phyloP scores from a whole-genome alignment of 495 filamentous ascomycete species.

The Sordaria brevicollis region DNA sequence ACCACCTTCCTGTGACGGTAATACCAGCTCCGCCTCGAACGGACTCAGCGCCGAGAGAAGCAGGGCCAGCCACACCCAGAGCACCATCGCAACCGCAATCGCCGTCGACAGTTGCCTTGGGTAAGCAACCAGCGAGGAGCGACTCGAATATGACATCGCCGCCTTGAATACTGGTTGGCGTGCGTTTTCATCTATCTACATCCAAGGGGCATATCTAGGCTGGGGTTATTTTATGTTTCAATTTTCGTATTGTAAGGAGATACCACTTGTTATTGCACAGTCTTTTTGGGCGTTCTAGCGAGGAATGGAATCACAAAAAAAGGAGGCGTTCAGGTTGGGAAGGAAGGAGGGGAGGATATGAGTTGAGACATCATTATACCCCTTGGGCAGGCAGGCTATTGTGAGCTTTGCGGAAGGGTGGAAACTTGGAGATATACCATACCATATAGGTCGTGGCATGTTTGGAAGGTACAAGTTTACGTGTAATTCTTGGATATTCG shows the following conservation, averaged over 20 bases:
- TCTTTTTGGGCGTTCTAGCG: neutral
- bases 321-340: neutral
- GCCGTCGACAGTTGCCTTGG: neutral
- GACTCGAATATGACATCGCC: neutral
- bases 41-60: too few species aligned
- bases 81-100: neutral
- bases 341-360: too few species aligned
- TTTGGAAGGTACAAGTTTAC: neutral
- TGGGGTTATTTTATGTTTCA: neutral
- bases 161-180: neutral
- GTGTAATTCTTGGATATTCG: neutral
- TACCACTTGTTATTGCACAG: neutral
- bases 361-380: neutral
- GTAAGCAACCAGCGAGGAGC: neutral
- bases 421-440: neutral
- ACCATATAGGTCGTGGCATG: neutral
- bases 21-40: constrained; percentile 37
- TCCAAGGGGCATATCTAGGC: neutral
- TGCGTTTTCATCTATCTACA: neutral
- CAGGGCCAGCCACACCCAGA: too few species aligned
- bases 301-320: neutral
- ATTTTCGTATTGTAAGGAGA: neutral
- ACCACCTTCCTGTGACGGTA: constrained; percentile 33
- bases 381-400: neutral
- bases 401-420: neutral